These are phyloP conservation scores for Fusarium anthophilum DNA, from an alignment of 2,329 filamentous ascomycete species.

Conservation along the genomic window DNA sequence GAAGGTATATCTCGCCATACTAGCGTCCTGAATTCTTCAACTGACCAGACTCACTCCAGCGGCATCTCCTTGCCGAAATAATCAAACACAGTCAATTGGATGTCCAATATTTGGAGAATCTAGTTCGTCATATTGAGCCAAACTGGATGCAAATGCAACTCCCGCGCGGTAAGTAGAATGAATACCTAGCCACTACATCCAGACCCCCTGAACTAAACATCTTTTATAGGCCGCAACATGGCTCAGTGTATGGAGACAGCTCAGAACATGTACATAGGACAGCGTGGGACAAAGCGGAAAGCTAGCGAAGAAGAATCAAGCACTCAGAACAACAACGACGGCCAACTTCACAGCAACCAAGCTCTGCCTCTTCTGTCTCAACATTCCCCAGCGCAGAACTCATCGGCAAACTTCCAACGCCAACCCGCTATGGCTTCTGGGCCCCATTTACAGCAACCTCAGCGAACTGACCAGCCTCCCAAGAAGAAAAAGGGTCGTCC, in stretches of 20 bases:
- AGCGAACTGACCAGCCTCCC: slow-evolving; percentile 1
- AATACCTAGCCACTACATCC: background rate
- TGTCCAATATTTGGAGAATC: slow-evolving; percentile 55
- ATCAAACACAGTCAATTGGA: slow-evolving; percentile 65
- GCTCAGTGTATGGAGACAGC: slow-evolving; percentile 56
- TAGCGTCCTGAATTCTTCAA: background rate
- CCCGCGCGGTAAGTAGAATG: slow-evolving; percentile 52
- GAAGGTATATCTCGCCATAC: slow-evolving; percentile 54
- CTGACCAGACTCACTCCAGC: slow-evolving; percentile 49
- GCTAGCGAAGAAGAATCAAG: slow-evolving; percentile 43
- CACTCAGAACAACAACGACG: slow-evolving; percentile 41
- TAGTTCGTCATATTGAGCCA: slow-evolving; percentile 57
- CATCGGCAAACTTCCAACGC: slow-evolving; percentile 39
- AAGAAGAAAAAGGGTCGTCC: slow-evolving; percentile 58
- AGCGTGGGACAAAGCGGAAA: slow-evolving; percentile 46
- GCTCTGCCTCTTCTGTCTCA: background rate
- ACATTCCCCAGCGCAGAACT: background rate
- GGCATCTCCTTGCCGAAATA: slow-evolving; percentile 66
- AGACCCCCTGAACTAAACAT: background rate
- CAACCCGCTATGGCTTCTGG: slow-evolving; percentile 24
- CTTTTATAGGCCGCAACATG: slow-evolving; percentile 57
- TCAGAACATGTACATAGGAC: slow-evolving; percentile 50
- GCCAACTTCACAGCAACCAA: background rate
- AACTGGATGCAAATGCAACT: slow-evolving; percentile 61
- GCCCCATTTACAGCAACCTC: background rate